Percentiles rank a stretch among this genome's conserved stretches.
These are phyloP conservation scores for Aphanomyces astaci DNA, from an alignment of 352 stramenopile species.

Conservation along the genomic window DNA sequence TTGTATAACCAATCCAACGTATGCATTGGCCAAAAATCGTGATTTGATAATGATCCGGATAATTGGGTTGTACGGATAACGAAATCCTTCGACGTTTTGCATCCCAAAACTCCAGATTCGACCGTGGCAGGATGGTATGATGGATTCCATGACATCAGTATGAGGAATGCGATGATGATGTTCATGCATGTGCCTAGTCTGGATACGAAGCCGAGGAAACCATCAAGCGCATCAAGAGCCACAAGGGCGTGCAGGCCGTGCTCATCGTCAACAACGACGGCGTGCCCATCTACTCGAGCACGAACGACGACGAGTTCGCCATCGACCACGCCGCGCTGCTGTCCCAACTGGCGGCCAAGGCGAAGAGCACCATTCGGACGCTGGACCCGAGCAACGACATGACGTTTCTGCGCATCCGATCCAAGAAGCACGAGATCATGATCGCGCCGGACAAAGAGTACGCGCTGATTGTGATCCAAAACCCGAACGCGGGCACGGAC, in stretches of 20 bases:
- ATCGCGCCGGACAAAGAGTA: constrained; percentile 91
- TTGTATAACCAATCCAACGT: too few relatives aligned
- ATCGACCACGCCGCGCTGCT: constrained; percentile 82
- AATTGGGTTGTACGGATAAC: background rate
- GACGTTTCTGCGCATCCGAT: constrained; percentile 90
- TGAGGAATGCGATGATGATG: background rate
- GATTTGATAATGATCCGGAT: too few relatives aligned
- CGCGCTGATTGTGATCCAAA: constrained; percentile 91
- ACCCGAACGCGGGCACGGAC: constrained; percentile 50
- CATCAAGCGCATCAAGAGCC: constrained; percentile 89
- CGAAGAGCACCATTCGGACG: constrained; percentile 84
- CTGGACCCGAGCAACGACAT: constrained; percentile 90
- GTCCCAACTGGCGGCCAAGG: constrained; percentile 85
- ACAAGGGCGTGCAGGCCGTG: constrained; percentile 90
- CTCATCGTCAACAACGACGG: constrained; percentile 91
- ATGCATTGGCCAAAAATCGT: too few relatives aligned
- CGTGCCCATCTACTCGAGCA: constrained; percentile 88
- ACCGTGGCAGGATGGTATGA: background rate
- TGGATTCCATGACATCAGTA: background rate
- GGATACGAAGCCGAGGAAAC: constrained; percentile 92
- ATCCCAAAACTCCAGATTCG: too few relatives aligned
- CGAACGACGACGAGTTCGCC: constrained; percentile 83
- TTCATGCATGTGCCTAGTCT: constrained; percentile 31
- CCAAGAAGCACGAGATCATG: constrained; percentile 93
- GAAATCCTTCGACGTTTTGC: background rate